Evolutionary conservation across 108 stramenopile genomes (phyloP).

Genomic region (Cyclostephanos tholiformis): DNA sequence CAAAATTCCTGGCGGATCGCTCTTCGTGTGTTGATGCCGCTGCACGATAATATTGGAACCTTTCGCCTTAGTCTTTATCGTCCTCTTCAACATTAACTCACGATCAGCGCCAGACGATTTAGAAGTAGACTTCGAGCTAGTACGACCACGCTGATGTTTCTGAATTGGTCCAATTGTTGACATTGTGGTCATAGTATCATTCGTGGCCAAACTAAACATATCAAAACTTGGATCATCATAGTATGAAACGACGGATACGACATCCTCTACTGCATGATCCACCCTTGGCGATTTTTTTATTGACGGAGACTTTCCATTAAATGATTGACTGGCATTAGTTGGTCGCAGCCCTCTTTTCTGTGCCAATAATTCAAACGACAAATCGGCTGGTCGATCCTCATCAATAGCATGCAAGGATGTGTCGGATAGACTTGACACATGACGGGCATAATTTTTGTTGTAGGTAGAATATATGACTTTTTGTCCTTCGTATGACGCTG

Average conservation of each 20-base stretch:
- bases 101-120: neutral
- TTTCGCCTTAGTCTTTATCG: neutral
- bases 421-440: constrained; percentile 1
- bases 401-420: constrained; percentile 4
- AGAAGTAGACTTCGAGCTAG: neutral
- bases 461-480: neutral
- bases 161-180: neutral
- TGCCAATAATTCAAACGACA: neutral
- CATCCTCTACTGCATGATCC: constrained; percentile 18
- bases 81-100: neutral
- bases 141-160: neutral
- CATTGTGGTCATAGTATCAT: constrained; percentile 29
- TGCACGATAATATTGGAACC: neutral
- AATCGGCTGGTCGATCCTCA: neutral
- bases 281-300: neutral
- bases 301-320: neutral
- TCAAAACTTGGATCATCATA: constrained; percentile 33
- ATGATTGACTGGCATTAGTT: neutral
- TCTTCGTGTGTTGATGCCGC: constrained; percentile 9
- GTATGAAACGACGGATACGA: constrained; percentile 31
- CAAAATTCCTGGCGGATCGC: constrained; percentile 26
- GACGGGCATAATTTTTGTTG: neutral
- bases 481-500: neutral
- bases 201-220: constrained; percentile 32
- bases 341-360: constrained; percentile 3